Percentiles rank a stretch among this genome's conserved stretches.
These are phyloP conservation scores for Vitis riparia DNA, from an alignment of 164 flowering plant species.

Conservation along the genomic window DNA sequence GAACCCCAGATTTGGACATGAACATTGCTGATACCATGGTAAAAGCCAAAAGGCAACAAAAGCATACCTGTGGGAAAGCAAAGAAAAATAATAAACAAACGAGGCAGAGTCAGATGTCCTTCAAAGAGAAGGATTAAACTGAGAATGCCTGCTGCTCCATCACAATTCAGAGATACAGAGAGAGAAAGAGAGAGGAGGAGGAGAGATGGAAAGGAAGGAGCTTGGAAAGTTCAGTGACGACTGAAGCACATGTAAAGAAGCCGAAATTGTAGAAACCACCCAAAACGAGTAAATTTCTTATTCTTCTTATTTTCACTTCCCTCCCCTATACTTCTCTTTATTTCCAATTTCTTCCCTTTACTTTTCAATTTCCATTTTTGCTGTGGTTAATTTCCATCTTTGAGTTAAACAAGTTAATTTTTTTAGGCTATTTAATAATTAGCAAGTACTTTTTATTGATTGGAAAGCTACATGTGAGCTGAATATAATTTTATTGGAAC, in stretches of 20 bases:
- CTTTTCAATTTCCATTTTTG: background rate
- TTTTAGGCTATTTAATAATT: no score
- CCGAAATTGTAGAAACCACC: slow-evolving; percentile 1
- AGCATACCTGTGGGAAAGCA: no score
- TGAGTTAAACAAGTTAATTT: no score
- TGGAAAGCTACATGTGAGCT: no score
- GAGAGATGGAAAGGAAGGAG: slow-evolving; percentile 14
- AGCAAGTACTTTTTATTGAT: no score
- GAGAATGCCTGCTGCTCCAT: background rate
- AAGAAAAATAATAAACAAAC: no score
- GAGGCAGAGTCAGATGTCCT: background rate
- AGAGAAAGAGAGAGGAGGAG: slow-evolving; percentile 4
- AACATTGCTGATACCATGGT: no score
- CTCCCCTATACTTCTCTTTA: background rate
- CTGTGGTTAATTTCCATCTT: background rate
- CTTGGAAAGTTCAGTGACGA: slow-evolving; percentile 19
- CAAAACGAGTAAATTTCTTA: slow-evolving; percentile 24
- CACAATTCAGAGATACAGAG: slow-evolving; percentile 1
- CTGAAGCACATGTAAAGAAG: slow-evolving; percentile 17
- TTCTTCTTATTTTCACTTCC: background rate
- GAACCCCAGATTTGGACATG: no score
- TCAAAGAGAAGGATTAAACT: background rate
- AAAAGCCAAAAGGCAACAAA: no score
- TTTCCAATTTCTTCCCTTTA: background rate
- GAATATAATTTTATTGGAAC: no score